A percentile compares a stretch with the other conserved stretches of the same genome.
Conservation (phyloP, 2,329 filamentous ascomycete genomes). For the Hawksworthiomyces lignivorus region DNA sequence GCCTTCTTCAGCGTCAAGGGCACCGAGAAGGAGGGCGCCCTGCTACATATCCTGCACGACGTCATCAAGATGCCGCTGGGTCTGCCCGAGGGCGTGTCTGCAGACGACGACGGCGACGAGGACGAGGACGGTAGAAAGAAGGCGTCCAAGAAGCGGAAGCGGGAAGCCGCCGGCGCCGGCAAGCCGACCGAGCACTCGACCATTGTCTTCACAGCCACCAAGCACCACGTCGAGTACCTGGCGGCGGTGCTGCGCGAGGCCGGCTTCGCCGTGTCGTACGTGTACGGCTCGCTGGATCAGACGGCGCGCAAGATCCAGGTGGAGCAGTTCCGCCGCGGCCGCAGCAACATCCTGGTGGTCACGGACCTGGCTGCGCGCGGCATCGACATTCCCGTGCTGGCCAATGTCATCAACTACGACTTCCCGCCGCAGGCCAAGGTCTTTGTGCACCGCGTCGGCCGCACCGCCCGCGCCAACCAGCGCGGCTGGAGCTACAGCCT, state of each 20-base stretch:
- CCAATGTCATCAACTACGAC: slow-evolving; percentile 98
- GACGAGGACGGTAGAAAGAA: background rate
- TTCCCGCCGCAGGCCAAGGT: slow-evolving; percentile 96
- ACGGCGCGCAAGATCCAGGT: slow-evolving; percentile 88
- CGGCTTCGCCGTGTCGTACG: slow-evolving; percentile 86
- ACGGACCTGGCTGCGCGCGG: slow-evolving; percentile 94
- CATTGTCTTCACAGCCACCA: slow-evolving; percentile 89
- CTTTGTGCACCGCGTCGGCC: slow-evolving; percentile 90
- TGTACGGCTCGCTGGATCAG: slow-evolving; percentile 91
- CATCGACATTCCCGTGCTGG: slow-evolving; percentile 93
- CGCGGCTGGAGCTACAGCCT: slow-evolving; percentile 94
- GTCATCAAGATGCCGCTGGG: slow-evolving; percentile 83
- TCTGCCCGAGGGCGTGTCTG: slow-evolving; percentile 44
- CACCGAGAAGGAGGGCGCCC: slow-evolving; percentile 84
- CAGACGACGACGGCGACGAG: slow-evolving; percentile 5
- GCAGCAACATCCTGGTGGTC: slow-evolving; percentile 85
- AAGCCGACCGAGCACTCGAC: slow-evolving; percentile 86
- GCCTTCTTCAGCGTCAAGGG: slow-evolving; percentile 93
- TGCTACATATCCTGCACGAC: slow-evolving; percentile 82
- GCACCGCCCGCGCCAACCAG: slow-evolving; percentile 88
- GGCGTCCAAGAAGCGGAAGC: slow-evolving; percentile 64
- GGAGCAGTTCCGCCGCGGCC: slow-evolving; percentile 76
- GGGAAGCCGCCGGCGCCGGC: slow-evolving; percentile 41
- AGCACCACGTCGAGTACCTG: slow-evolving; percentile 95
- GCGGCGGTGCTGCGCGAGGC: slow-evolving; percentile 68